A percentile compares a stretch with the other conserved stretches of the same genome.
phyloP scores from a whole-genome alignment of 305 asterid genomes.

The Solanum hybrid region DNA sequence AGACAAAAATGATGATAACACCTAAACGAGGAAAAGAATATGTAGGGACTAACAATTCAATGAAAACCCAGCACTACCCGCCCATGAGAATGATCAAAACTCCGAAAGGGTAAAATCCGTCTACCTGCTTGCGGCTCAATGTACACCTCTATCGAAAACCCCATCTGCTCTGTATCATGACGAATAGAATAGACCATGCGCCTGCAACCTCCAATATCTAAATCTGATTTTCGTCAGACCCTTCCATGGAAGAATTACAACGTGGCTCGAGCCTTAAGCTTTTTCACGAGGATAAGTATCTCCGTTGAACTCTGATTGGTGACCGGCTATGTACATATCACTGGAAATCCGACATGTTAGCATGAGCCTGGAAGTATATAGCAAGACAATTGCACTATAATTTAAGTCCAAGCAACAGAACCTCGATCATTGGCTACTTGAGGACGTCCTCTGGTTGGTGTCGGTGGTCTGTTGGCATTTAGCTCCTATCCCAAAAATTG shows the following conservation, averaged over 20 bases:
- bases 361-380: slow-evolving; percentile 38
- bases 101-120: slow-evolving; percentile 9
- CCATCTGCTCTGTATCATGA: slow-evolving; percentile 5
- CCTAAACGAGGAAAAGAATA: slow-evolving; percentile 24
- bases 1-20: slow-evolving; percentile 22
- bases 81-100: slow-evolving; percentile 14
- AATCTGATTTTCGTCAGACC: slow-evolving; percentile 5
- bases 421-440: slow-evolving; percentile 90
- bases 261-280: slow-evolving; percentile 7
- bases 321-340: slow-evolving; percentile 57
- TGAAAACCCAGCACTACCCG: slow-evolving; percentile 11
- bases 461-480: slow-evolving; percentile 96
- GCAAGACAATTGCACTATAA: slow-evolving; percentile 37
- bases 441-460: slow-evolving; percentile 99
- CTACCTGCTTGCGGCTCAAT: slow-evolving; percentile 17
- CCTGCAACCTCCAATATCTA: neutral
- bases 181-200: neutral
- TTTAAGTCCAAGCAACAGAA: slow-evolving; percentile 95
- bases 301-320: slow-evolving; percentile 16
- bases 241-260: slow-evolving; percentile 3
- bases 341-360: slow-evolving; percentile 64
- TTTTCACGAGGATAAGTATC: slow-evolving; percentile 9
- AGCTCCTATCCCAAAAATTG: slow-evolving; percentile 50
- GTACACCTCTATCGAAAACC: slow-evolving; percentile 11
- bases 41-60: slow-evolving; percentile 3